A percentile compares a stretch with the other conserved stretches of the same genome.
These are phyloP conservation scores for Priceomyces fermenticarens DNA, from an alignment of 805 yeast species.

Conservation along the genomic window DNA sequence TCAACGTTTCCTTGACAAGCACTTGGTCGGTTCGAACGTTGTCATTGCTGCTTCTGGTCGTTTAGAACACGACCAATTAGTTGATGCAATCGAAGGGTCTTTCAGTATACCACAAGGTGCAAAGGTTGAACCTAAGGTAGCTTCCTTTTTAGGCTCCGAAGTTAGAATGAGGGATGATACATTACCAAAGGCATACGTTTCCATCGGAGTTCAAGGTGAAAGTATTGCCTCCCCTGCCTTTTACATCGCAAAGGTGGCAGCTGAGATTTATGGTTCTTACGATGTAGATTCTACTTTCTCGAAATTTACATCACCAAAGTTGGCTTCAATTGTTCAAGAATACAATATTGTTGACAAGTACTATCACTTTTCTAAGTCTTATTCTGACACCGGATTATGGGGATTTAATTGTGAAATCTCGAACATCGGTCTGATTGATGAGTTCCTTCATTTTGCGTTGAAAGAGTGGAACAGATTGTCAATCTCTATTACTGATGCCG, in stretches of 20 bases:
- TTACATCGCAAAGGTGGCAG: conserved; percentile 71
- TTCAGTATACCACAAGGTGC: conserved; percentile 51
- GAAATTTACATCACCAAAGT: conserved; percentile 57
- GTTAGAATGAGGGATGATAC: conserved; percentile 88
- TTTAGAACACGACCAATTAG: conserved; percentile 65
- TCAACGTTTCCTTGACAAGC: conserved; percentile 50
- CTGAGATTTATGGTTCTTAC: conserved; percentile 53
- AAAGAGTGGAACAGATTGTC: conserved; percentile 88
- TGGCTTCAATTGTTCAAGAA: conserved; percentile 65
- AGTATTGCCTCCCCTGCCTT: conserved; percentile 59
- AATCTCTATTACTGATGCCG: conserved; percentile 70
- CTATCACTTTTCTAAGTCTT: conserved; percentile 69
- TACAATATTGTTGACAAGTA: conserved; percentile 71
- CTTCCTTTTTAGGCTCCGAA: conserved; percentile 80
- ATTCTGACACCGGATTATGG: conserved; percentile 80
- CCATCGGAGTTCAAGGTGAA: conserved; percentile 76
- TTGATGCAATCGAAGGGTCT: conserved; percentile 55
- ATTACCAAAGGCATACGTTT: conserved; percentile 72
- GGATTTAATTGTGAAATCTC: conserved; percentile 70
- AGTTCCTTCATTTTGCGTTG: conserved; percentile 73
- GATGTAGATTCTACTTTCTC: conserved; percentile 54
- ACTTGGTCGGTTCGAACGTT: conserved; percentile 60
- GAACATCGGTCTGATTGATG: conserved; percentile 62
- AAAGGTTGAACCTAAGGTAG: conserved; percentile 44
- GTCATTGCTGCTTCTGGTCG: conserved; percentile 74